A percentile compares a stretch with the other conserved stretches of the same genome.
Conservation (phyloP, 2,329 filamentous ascomycete species). For the Paecilomyces dactylethromorphus region DNA sequence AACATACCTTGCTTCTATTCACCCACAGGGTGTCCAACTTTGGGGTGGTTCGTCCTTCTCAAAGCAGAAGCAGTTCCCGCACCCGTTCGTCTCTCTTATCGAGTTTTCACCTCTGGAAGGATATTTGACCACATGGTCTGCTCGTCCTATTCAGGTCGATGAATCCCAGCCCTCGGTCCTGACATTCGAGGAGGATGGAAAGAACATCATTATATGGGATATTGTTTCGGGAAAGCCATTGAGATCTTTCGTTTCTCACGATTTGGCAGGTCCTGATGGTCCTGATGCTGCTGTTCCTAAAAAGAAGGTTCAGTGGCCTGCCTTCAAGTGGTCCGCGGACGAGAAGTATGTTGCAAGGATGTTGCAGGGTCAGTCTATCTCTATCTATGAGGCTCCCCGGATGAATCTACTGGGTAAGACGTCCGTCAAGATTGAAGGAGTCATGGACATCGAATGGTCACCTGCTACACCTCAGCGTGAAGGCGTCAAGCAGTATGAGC, state of each 20-base stretch:
- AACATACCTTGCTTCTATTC: conserved; percentile 89
- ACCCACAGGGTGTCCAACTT: conserved; percentile 92
- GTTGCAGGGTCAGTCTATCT: conserved; percentile 81
- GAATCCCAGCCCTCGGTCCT: conserved; percentile 69
- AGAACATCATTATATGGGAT: conserved; percentile 99
- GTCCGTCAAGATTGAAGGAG: conserved; percentile 90
- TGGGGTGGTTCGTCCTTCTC: conserved; percentile 91
- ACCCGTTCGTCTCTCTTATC: conserved; percentile 90
- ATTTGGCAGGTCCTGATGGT: conserved; percentile 56
- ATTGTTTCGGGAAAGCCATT: conserved; percentile 82
- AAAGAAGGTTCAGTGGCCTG: conserved; percentile 95
- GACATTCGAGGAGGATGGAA: conserved; percentile 88
- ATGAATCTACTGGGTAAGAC: conserved; percentile 90
- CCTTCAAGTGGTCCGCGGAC: conserved; percentile 98
- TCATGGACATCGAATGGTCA: conserved; percentile 97
- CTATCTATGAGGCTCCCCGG: conserved; percentile 78
- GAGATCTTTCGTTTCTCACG: conserved; percentile 87
- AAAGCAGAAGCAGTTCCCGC: conserved; percentile 85
- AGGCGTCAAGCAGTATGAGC: conserved; percentile 84
- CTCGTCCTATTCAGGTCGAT: conserved; percentile 83
- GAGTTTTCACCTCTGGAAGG: conserved; percentile 92
- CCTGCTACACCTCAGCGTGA: conserved; percentile 76
- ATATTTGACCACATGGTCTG: conserved; percentile 95
- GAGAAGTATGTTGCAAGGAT: conserved; percentile 95
- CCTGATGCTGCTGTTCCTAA: conserved; percentile 60